Evolutionary conservation across 768 basidiomycete species (phyloP), one percentile per base, ranked within the genome.

Genomic region (Hericium coralloides): DNA sequence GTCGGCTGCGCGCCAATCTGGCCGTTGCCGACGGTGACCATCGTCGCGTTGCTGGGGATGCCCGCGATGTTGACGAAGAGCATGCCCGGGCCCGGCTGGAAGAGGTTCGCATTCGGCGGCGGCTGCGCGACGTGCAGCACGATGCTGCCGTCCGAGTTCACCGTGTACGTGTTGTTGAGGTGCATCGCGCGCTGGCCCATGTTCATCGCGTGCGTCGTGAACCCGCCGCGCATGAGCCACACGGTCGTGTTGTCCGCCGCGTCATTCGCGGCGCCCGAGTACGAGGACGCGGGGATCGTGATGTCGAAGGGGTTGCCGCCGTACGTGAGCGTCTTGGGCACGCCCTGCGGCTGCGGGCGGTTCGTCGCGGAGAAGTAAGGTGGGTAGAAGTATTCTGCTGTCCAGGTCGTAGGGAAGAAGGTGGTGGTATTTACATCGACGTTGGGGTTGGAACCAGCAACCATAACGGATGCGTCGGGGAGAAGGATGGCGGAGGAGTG

Each of bases 381-480:
- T 0, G 95, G 95, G 74, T 94, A 98, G 76, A 94, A 99, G 41
- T 85, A 79, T 68, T 95, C 93, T 1, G 87, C 85, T 36, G 81
- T 74, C 65, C 94, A 95, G 25, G 84, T 82, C 2, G 92, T 92
- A 1, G 87, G 85, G 75, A 76, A 92, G 38, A 76, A 39, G 10
- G 80, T 78, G n/a, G 73, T 69, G 37, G 73, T 59, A 64, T 87
- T 85, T 59, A 87, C 85, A 64, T 98, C 94, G 37, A 88, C 76
- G 66, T 95, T 95, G 1, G 95, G 94, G 73, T 98, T 98, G 36
- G 91, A 92, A 7, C 95, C 95, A 31, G 91, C 92, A 61, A 95
- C 80, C 51, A 97, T 69, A 38, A 98, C 85, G 2, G 89, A 89
- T 1, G 82, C 90, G 58, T 89, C 93, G 9, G 92, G 87, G 15